Evolutionary conservation across 2,329 filamentous ascomycete species (phyloP), one percentile per base, ranked within the genome.

Genomic region (Aaosphaeria arxii): DNA sequence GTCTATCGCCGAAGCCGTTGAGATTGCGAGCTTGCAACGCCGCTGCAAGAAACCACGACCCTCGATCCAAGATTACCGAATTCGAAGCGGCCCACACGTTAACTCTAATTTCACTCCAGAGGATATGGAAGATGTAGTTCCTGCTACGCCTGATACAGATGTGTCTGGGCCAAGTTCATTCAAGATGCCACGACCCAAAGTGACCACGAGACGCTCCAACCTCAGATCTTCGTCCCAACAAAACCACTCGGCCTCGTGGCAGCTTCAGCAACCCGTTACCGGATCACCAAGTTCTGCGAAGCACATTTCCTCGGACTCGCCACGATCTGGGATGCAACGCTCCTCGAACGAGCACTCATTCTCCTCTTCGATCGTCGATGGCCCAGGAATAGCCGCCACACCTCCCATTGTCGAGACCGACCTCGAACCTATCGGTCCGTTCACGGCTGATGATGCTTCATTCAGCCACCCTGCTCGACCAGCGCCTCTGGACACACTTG

Each of bases 401-500:
- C 88, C 88, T 30, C 88, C 88, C 5, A 83, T 90, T 55, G 86
- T 83, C 6, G 88, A 91, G 53, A 81, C 84, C 24, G 87, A 91
- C 51, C 70, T 83, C 7, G 86, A 87, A 54, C 79, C 82, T 71
- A 61, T 74, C 74, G 55, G 71, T 76, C 45, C 79, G 74, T 52
- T 74, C 74, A 51, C 59, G 17, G n/a, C 50, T 28, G 51, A 46
- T 36, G 50, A 59, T 39, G 35, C 38, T n/a, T 41, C 53, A 4
- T 55, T 52, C 24, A 28, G 48, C 6, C 50, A 54, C 29, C 45
- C 48, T 13, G 51, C 61, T 40, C 64, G 75, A 45, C 74, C 79
- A 7, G 74, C 74, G 33, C 72, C 72, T 42, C 77, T 91, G 43
- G 85, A 91, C 61, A 87, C 84, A 42, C 80, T 86, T 46, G 83